These are phyloP conservation scores for Cryptococcus sp. DNA, from an alignment of 1,284 basidiomycete species.

Conservation along the genomic window DNA sequence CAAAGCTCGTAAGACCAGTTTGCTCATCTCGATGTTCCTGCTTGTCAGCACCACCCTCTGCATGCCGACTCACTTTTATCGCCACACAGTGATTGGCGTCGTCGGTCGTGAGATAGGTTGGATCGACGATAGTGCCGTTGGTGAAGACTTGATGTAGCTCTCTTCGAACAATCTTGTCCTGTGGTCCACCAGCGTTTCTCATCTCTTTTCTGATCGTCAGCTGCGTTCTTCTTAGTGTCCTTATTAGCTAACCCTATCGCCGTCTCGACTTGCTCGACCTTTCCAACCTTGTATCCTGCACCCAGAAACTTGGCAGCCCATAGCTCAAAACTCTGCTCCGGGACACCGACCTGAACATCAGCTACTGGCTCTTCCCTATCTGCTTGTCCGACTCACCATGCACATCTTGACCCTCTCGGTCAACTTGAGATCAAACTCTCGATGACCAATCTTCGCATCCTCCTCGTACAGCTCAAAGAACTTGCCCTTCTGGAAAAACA, in stretches of 20 bases:
- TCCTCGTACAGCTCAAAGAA: constrained; percentile 80
- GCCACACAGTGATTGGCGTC: constrained; percentile 93
- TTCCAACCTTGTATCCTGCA: constrained; percentile 88
- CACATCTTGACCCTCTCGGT: constrained; percentile 84
- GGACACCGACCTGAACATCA: constrained; percentile 74
- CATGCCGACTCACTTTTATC: constrained; percentile 56
- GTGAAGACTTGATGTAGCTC: constrained; percentile 95
- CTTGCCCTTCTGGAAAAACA: constrained; percentile 85
- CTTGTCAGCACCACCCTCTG: neutral
- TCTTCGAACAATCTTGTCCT: constrained; percentile 69
- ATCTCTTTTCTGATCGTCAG: too few relatives aligned
- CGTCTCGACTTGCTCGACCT: constrained; percentile 95
- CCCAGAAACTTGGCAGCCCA: constrained; percentile 51
- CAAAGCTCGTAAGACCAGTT: constrained; percentile 55
- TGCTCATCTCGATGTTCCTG: constrained; percentile 37
- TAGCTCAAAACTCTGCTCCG: constrained; percentile 81
- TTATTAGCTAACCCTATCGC: constrained; percentile 53
- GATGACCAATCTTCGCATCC: constrained; percentile 81
- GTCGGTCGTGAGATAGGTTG: constrained; percentile 81
- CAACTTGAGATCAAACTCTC: constrained; percentile 81
- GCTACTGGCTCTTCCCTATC: neutral
- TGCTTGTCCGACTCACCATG: constrained; percentile 58
- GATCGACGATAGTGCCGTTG: constrained; percentile 92
- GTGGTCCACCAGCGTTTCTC: constrained; percentile 45
- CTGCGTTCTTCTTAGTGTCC: constrained; percentile 11